Evolutionary conservation across 139 green algal species (phyloP).

Genomic region (Auxenochlorella pyrenoidosa): DNA sequence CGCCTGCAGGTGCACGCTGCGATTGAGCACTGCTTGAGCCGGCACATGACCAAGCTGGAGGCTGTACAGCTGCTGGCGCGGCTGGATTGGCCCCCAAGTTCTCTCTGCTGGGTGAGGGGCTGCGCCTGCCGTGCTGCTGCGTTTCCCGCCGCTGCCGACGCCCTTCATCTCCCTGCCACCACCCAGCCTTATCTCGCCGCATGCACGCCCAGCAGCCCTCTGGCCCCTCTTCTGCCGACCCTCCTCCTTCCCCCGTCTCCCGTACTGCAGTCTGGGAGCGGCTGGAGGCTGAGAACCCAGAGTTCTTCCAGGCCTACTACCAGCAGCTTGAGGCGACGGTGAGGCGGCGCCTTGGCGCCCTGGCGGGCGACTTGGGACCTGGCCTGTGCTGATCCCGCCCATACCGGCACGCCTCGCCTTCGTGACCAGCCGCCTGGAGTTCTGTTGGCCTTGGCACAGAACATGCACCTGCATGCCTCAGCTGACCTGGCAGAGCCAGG

Average conservation of each 20-base stretch:
- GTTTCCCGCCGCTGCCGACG: not conserved
- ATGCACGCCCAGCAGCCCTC: not conserved
- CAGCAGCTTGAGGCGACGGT: conserved; percentile 22
- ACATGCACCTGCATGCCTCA: not conserved
- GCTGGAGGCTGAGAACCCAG: conserved; percentile 43
- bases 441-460: no score
- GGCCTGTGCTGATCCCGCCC: no score
- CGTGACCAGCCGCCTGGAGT: no score
- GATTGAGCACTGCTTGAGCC: conserved; percentile 42
- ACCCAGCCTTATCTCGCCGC: no score
- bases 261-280: conserved; percentile 41
- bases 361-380: no score
- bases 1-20: conserved; percentile 33
- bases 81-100: conserved; percentile 34
- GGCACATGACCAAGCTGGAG: conserved; percentile 8
- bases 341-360: not conserved
- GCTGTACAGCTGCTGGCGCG: conserved; percentile 6
- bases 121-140: not conserved
- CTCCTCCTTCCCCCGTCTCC: not conserved
- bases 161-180: not conserved
- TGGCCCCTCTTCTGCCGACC: not conserved
- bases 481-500: no score
- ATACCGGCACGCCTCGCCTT: no score
- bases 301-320: conserved; percentile 37
- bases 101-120: conserved; percentile 15